Conservation (phyloP, 2,329 filamentous ascomycete species). For the Fonsecaea nubica region DNA sequence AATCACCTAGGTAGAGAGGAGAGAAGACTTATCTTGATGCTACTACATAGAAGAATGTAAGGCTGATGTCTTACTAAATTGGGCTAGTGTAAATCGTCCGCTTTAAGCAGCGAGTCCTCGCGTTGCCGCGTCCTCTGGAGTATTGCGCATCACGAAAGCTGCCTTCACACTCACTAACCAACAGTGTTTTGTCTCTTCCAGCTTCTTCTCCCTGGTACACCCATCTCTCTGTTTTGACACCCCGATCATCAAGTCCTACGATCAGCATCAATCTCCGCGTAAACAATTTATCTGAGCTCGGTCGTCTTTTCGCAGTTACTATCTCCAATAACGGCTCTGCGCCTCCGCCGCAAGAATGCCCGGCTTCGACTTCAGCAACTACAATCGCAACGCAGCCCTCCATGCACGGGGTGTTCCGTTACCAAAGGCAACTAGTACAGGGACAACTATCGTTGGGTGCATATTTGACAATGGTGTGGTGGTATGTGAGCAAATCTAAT, state of each 20-base stretch:
- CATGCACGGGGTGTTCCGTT: slow-evolving; percentile 92
- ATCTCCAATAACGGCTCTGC: slow-evolving; percentile 18
- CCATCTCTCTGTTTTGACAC: not conserved
- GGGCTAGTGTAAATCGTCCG: not conserved
- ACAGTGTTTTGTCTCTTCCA: not conserved
- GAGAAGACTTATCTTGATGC: not conserved
- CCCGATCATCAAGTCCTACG: not conserved
- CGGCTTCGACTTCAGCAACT: slow-evolving; percentile 99
- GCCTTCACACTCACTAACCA: slow-evolving; percentile 5
- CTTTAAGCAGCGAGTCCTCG: not conserved
- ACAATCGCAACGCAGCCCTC: slow-evolving; percentile 97
- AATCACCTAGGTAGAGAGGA: not conserved
- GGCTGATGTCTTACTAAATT: not conserved
- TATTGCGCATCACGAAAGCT: slow-evolving; percentile 22
- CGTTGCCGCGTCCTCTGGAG: not conserved
- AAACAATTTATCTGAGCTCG: not conserved
- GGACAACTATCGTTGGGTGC: slow-evolving; percentile 98
- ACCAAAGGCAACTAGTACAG: slow-evolving; percentile 97
- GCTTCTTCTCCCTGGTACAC: slow-evolving; percentile 2
- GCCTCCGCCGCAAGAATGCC: slow-evolving; percentile 66
- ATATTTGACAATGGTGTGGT: slow-evolving; percentile 96
- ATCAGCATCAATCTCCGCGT: not conserved
- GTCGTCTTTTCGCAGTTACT: not conserved
- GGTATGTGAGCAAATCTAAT: slow-evolving; percentile 58
- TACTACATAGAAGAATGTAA: not conserved